These are phyloP conservation scores for Alloteropsis angusta DNA, from an alignment of 202 grass and related monocot species.

Conservation along the genomic window DNA sequence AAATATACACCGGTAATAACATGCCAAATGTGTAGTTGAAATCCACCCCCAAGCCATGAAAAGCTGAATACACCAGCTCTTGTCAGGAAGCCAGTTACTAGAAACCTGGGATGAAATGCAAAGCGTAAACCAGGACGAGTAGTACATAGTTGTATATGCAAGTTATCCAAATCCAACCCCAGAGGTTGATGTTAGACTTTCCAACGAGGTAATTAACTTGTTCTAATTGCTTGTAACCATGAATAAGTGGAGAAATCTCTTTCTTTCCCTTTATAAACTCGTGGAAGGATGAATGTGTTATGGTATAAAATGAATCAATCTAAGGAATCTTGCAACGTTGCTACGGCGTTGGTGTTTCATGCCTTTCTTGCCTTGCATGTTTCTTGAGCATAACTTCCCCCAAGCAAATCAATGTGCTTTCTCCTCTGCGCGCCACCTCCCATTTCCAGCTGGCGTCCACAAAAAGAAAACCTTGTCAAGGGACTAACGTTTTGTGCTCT, in stretches of 20 bases:
- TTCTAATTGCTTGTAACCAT: not conserved
- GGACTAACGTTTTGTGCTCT: conserved; percentile 19
- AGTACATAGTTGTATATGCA: not conserved
- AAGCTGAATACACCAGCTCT: not conserved
- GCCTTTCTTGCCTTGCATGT: conserved; percentile 73
- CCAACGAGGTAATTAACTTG: not conserved
- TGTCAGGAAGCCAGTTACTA: not conserved
- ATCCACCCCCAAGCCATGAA: not conserved
- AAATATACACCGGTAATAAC: not conserved
- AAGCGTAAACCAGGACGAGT: not conserved
- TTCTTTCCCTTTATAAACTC: not conserved
- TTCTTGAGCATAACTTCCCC: conserved; percentile 63
- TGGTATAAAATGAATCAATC: not conserved
- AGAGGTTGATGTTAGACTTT: not conserved
- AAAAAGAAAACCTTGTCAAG: conserved; percentile 34
- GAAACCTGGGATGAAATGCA: not conserved
- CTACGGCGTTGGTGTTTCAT: conserved; percentile 11
- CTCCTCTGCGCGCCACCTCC: conserved; percentile 33
- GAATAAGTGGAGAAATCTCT: not conserved
- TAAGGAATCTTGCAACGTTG: conserved; percentile 33
- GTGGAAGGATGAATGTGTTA: conserved; percentile 9
- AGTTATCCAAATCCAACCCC: conserved; percentile 8
- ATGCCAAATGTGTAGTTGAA: not conserved
- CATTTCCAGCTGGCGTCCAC: conserved; percentile 35
- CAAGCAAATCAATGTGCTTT: conserved; percentile 57